Evolutionary conservation across 164 flowering plant genomes (phyloP).

Genomic region (Tetracentron sinense): DNA sequence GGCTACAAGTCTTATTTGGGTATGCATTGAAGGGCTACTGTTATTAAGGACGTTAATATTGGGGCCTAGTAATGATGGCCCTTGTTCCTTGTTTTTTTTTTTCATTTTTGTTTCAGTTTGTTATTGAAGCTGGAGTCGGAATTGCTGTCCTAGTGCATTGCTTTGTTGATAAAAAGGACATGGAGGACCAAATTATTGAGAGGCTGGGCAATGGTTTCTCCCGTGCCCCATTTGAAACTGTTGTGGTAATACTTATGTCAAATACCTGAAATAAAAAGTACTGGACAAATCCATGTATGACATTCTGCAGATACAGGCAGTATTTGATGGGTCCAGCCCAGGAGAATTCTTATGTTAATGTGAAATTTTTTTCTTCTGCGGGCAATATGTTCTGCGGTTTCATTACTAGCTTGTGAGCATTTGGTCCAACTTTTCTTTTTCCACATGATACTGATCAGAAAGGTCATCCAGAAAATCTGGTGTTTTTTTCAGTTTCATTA

Average conservation of each 20-base stretch:
- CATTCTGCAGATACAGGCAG: background rate
- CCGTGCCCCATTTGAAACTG: conserved; percentile 83
- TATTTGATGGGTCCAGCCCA: background rate
- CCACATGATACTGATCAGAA: conserved; percentile 86
- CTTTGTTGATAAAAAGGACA: conserved; percentile 65
- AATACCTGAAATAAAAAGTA: too few species aligned
- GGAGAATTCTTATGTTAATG: background rate
- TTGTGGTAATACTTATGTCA: conserved; percentile 62
- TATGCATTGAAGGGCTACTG: conserved; percentile 29
- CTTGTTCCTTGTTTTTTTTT: background rate
- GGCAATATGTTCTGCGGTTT: conserved; percentile 84
- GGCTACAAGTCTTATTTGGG: conserved; percentile 92
- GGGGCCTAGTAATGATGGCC: background rate
- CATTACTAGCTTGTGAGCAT: conserved; percentile 82
- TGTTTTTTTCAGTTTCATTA: too few species aligned
- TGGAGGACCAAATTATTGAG: conserved; percentile 74
- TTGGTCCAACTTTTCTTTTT: conserved; percentile 94
- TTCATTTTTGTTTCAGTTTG: conserved; percentile 44
- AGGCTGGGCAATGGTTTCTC: conserved; percentile 94
- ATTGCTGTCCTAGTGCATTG: conserved; percentile 85
- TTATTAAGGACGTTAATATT: background rate
- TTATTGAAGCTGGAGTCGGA: conserved; percentile 85
- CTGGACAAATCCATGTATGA: too few species aligned
- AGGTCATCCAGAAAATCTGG: too few species aligned
- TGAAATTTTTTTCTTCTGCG: conserved; percentile 23